Conservation (phyloP, 1,284 basidiomycete species). For the Xanthoconium separans region DNA sequence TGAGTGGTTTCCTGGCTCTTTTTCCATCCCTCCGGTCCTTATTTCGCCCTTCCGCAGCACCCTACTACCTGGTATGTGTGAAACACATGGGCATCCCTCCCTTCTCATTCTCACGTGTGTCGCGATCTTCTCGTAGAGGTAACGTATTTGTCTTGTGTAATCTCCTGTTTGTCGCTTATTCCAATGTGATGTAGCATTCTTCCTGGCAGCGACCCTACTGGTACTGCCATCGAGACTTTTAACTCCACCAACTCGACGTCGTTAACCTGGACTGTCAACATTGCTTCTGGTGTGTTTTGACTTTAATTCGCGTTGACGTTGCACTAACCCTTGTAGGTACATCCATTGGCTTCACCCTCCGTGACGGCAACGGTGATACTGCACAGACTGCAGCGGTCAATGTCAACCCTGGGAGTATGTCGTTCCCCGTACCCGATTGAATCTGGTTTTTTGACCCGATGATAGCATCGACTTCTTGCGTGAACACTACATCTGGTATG, state of each 20-base stretch:
- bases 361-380: slow-evolving; percentile 48
- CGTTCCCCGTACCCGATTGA: not conserved
- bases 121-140: slow-evolving; percentile 23
- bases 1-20: slow-evolving; percentile 33
- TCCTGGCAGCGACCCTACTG: slow-evolving; percentile 39
- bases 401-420: slow-evolving; percentile 47
- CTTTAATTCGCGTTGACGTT: not conserved
- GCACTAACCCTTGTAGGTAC: slow-evolving; percentile 36
- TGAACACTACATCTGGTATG: slow-evolving; percentile 26
- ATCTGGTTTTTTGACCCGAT: not conserved
- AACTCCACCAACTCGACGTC: slow-evolving; percentile 34
- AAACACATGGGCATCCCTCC: not conserved
- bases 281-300: slow-evolving; percentile 9
- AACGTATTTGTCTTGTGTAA: not conserved
- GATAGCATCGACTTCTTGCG: slow-evolving; percentile 36
- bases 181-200: slow-evolving; percentile 36
- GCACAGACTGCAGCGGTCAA: slow-evolving; percentile 51
- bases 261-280: slow-evolving; percentile 48
- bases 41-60: slow-evolving; percentile 34
- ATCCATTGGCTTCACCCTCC: slow-evolving; percentile 48
- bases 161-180: not conserved
- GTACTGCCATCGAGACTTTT: slow-evolving; percentile 40
- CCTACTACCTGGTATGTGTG: slow-evolving; percentile 52
- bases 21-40: not conserved
- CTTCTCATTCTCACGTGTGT: slow-evolving; percentile 2